Percentiles rank a stretch among this genome's conserved stretches.
Conservation (phyloP, 805 yeast species). For the Nakazawaea populi region DNA sequence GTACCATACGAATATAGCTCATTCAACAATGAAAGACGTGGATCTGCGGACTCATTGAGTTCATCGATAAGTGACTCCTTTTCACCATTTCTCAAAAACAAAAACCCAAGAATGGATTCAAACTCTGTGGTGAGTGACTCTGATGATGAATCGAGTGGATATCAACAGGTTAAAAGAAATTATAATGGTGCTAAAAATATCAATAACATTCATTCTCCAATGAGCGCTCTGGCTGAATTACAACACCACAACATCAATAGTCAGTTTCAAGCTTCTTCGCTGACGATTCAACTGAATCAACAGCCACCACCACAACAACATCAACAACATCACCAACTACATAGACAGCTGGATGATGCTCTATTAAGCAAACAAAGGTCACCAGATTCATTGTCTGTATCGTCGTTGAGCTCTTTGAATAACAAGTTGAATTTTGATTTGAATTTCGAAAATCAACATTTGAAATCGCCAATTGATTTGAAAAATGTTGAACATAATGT, state of each 20-base stretch:
- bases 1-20: slow-evolving; percentile 55
- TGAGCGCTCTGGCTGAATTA: not conserved
- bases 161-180: not conserved
- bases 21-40: slow-evolving; percentile 26
- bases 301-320: slow-evolving; percentile 11
- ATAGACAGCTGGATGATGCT: not conserved
- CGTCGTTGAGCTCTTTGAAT: slow-evolving; percentile 17
- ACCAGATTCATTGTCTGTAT: slow-evolving; percentile 11
- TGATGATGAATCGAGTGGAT: slow-evolving; percentile 6
- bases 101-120: slow-evolving; percentile 13
- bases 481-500: slow-evolving; percentile 27
- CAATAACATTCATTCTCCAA: not conserved
- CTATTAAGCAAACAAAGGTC: not conserved
- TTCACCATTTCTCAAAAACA: slow-evolving; percentile 15
- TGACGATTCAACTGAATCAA: not conserved
- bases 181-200: not conserved
- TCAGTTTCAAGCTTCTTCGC: not conserved
- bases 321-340: slow-evolving; percentile 11
- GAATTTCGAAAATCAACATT: slow-evolving; percentile 11
- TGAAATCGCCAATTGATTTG: slow-evolving; percentile 17
- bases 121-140: slow-evolving; percentile 14
- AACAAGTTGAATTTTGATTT: slow-evolving; percentile 13
- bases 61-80: slow-evolving; percentile 39
- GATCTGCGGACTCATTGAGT: slow-evolving; percentile 44
- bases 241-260: not conserved